A percentile compares a stretch with the other conserved stretches of the same genome.
These are phyloP conservation scores for Exidia glandulosa DNA, from an alignment of 768 basidiomycete species.

Conservation along the genomic window DNA sequence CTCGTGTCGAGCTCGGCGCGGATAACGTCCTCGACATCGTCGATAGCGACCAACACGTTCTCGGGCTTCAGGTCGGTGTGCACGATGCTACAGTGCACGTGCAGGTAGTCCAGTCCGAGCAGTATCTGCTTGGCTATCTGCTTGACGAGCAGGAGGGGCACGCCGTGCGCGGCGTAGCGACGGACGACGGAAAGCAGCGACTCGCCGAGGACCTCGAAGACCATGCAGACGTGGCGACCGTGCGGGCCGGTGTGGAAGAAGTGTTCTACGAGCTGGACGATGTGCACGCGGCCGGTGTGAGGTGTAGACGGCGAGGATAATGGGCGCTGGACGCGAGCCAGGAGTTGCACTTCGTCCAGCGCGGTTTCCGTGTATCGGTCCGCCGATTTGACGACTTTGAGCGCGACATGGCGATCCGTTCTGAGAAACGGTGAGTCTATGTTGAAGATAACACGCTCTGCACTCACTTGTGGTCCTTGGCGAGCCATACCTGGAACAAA, in stretches of 20 bases:
- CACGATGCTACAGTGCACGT: conserved; percentile 92
- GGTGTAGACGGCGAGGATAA: conserved; percentile 47
- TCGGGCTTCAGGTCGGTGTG: conserved; percentile 98
- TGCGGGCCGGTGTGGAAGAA: conserved; percentile 96
- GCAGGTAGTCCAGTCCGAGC: conserved; percentile 95
- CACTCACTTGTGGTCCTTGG: conserved; percentile 67
- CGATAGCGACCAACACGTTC: conserved; percentile 94
- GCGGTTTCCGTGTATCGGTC: conserved; percentile 96
- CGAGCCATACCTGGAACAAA: conserved; percentile 52
- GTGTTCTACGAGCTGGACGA: conserved; percentile 95
- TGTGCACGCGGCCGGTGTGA: conserved; percentile 85
- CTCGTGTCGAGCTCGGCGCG: conserved; percentile 59
- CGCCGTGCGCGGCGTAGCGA: conserved; percentile 95
- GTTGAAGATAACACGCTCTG: background rate
- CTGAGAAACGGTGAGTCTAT: conserved; percentile 30
- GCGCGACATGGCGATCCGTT: conserved; percentile 90
- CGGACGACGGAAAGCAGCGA: conserved; percentile 94
- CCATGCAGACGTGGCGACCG: conserved; percentile 98
- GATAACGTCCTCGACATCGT: conserved; percentile 92
- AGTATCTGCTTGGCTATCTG: conserved; percentile 97
- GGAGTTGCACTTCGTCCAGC: conserved; percentile 95
- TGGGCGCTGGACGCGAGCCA: conserved; percentile 65
- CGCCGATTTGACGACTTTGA: conserved; percentile 98
- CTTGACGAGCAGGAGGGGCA: conserved; percentile 83
- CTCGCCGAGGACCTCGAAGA: conserved; percentile 96